Base-by-base conservation (phyloP, 2,329 filamentous ascomycete genomes). In the Claviceps sp. region DNA sequence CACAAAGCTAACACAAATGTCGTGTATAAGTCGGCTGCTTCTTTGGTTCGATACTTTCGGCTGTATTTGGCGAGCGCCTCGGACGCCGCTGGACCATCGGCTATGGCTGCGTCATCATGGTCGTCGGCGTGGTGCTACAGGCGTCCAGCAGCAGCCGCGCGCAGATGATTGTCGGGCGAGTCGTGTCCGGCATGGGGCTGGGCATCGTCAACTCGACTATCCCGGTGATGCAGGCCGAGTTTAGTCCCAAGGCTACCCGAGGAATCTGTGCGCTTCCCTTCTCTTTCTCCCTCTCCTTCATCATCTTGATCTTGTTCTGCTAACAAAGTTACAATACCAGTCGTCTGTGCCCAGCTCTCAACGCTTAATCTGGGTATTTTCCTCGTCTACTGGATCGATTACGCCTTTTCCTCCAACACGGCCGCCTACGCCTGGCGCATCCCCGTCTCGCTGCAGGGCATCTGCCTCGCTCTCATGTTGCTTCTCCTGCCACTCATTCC, bases 311-410 rank as follows among this genome's bases (percentile, higher is more conserved):
- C 39, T 6, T 40, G 16, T 40, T 7, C 39, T 40, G 11, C 22
- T 30, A 45, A 45, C 48, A 6, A 14, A 11, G 3, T 11, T 10
- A 49, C 2, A 26, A 13, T 34, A 34, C 30, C 51, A 70, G 62
- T 68, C 54, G 72, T 73, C 50, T 73, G 72, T 53, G 69, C 70
- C 16, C 72, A 74, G 53, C 59, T 75, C 4, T 71, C 71, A 0
- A 73, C 71, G 1, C 65, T 75, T 17, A 75, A 73, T 54, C 68
- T 73, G 16, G 72, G 68, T 2, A 71, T 73, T 48, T 66, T 69
- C 48, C 56, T 73, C 30, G 66, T 69, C 1, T 73, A 73, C 55
- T 74, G 72, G 70, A 68, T 73, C 52, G 69, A 73, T 48, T 72
- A 72, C 45, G 71, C 60, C 13, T 65, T 73, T 44, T 67, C 64